These are phyloP conservation scores for Staphylotrichum longicolle DNA, from an alignment of 495 filamentous ascomycete genomes.

Conservation along the genomic window DNA sequence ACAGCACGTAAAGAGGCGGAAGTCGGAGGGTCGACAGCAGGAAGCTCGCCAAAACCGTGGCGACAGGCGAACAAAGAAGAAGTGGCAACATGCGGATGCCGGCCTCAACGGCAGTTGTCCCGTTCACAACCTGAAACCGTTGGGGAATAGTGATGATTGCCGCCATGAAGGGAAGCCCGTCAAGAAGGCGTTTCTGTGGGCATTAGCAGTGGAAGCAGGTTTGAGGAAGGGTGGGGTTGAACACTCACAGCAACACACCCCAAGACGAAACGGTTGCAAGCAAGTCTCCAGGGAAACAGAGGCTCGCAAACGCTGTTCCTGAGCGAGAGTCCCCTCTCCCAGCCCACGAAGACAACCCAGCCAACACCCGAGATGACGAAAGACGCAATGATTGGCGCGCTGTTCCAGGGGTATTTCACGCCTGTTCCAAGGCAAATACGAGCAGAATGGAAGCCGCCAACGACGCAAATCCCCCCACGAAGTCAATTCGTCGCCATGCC, in stretches of 20 bases:
- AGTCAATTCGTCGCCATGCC: conserved; percentile 25
- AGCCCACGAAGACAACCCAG: conserved; percentile 28
- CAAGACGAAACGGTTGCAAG: background rate
- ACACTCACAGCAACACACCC: background rate
- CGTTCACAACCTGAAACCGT: conserved; percentile 31
- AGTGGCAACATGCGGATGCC: conserved; percentile 43
- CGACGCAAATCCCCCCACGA: conserved; percentile 26
- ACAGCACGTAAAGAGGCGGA: conserved; percentile 46
- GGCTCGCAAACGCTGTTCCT: background rate
- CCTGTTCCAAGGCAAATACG: conserved; percentile 37
- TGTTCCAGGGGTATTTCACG: conserved; percentile 20
- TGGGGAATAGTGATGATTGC: conserved; percentile 34
- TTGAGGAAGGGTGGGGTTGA: background rate
- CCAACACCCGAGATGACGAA: conserved; percentile 27
- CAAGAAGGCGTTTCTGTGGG: conserved; percentile 25
- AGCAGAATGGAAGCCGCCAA: conserved; percentile 30
- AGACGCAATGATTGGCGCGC: conserved; percentile 27
- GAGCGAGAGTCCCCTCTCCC: conserved; percentile 28
- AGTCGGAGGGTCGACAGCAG: conserved; percentile 37
- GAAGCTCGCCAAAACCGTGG: conserved; percentile 39
- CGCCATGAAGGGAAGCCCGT: conserved; percentile 33
- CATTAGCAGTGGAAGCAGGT: too few relatives aligned
- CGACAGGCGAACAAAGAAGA: conserved; percentile 38
- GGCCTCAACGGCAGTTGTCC: conserved; percentile 25
- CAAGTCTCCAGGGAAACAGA: background rate